Evolutionary conservation across 495 filamentous ascomycete species (phyloP).

Genomic region (Aspergillus sclerotioniger): DNA sequence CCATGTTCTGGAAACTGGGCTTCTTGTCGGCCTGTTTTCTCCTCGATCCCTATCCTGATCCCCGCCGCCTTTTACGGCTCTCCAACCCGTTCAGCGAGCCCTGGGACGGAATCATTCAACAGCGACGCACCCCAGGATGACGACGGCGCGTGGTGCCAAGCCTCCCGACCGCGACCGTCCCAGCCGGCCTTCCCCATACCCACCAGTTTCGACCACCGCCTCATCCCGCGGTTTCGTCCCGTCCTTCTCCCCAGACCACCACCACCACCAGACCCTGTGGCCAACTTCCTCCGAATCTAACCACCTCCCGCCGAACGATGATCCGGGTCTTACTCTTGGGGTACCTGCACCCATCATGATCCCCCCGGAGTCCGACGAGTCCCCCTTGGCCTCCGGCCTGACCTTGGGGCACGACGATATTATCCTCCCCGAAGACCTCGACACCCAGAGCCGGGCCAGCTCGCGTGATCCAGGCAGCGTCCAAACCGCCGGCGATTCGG

Average conservation of each 20-base stretch:
- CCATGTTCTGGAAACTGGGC: background rate
- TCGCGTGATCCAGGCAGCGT: constrained; percentile 41
- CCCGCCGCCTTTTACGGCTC: background rate
- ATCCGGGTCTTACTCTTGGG: constrained; percentile 36
- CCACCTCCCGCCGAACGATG: constrained; percentile 37
- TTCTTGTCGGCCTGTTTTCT: background rate
- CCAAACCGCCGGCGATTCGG: constrained; percentile 26
- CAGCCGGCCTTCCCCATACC: constrained; percentile 38
- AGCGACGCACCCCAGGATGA: constrained; percentile 2
- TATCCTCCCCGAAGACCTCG: constrained; percentile 36
- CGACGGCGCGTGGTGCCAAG: constrained; percentile 29
- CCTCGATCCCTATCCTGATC: background rate
- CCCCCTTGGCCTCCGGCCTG: constrained; percentile 35
- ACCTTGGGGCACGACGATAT: constrained; percentile 32
- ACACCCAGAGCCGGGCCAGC: constrained; percentile 45
- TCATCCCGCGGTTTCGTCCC: constrained; percentile 18
- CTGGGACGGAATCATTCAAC: constrained; percentile 8
- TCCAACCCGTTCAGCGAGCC: too few species aligned
- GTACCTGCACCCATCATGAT: constrained; percentile 48
- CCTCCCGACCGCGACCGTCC: constrained; percentile 28
- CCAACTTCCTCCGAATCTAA: constrained; percentile 7
- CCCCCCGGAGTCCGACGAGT: constrained; percentile 39
- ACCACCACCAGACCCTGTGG: constrained; percentile 5
- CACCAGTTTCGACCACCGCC: constrained; percentile 20
- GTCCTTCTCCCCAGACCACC: constrained; percentile 6